These are phyloP conservation scores for Melampsora larici-populina DNA, from an alignment of 1,284 basidiomycete species.

Conservation along the genomic window DNA sequence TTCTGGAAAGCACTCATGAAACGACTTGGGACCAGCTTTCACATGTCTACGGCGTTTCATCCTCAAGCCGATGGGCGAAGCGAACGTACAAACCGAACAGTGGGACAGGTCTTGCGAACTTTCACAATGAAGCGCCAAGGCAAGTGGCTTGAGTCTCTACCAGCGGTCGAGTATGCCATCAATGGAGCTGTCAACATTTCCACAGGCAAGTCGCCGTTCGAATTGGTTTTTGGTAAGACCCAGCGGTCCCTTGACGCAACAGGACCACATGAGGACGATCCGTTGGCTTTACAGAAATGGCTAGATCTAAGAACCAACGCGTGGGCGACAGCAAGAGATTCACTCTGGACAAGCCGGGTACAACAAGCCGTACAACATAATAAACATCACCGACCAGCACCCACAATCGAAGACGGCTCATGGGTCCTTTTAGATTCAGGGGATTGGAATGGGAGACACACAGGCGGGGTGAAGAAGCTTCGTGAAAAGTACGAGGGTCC, in stretches of 20 bases:
- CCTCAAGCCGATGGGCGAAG: conserved; percentile 50
- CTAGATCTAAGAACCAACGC: background rate
- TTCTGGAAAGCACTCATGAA: too few relatives aligned
- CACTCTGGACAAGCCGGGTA: background rate
- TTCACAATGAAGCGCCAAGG: background rate
- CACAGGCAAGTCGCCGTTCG: background rate
- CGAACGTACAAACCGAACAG: conserved; percentile 53
- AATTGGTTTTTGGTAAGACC: background rate
- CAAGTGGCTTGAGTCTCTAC: too few relatives aligned
- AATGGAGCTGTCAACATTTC: background rate
- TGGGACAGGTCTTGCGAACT: conserved; percentile 48
- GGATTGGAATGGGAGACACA: too few relatives aligned
- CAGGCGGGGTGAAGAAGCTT: background rate
- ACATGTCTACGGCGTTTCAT: conserved; percentile 47
- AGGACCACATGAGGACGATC: background rate
- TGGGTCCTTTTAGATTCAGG: background rate
- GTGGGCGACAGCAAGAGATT: background rate
- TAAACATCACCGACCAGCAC: background rate
- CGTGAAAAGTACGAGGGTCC: conserved; percentile 10
- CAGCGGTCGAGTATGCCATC: conserved; percentile 2
- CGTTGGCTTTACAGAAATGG: background rate
- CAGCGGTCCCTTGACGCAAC: background rate
- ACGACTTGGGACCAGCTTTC: background rate
- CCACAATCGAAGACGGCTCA: background rate
- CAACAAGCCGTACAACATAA: conserved; percentile 5